Base-by-base conservation (phyloP, 2,329 filamentous ascomycete species). In the Aspergillus latus region DNA sequence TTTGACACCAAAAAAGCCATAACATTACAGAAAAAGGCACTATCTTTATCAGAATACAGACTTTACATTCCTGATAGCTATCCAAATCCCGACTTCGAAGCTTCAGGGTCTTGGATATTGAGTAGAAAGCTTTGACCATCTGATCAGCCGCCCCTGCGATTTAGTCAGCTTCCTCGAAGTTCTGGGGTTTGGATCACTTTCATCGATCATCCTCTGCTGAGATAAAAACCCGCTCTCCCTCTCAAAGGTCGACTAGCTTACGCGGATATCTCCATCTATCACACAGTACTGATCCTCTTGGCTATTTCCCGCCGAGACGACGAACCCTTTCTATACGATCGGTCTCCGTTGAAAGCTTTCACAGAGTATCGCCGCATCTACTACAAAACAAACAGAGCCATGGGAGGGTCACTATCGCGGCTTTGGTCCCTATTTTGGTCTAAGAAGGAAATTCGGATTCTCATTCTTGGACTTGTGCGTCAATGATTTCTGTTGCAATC, bases 391-490 rank as follows among this genome's bases (percentile, higher is more conserved):
- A 40, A 54, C 53, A 76, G 49, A 57, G 57, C 26, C 54, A 85
- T 85, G 82, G 82, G 82, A 62, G 81, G 76, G 61, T 80, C 79
- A 60, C 71, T 85, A 61, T 84, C 82, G 54, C 76, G 80, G 59
- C 75, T 84, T 64, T 79, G 91, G 68, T 89, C 88, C 75, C 78
- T 95, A 59, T 68, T 96, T 60, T 97, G 89, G 87, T 80, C 89
- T 42, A 97, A 97, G 82, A 99, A 97, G 80, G 94, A 99, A 79
- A 97, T 97, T 63, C 83, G 94, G 67, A 99, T 99, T 78, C 78
- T 99, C 74, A 97, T 97, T 65, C 78, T 97, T 59, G 92, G 92
- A 69, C 84, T 97, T 77, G 92, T 97, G 88, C 66, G 87, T 73
- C 49, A 48, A 44, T 52, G 52, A 40, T 55, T 59, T 55, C 49